Evolutionary conservation across 345 rosid genomes (phyloP).

Genomic region (Noccaea caerulescens): DNA sequence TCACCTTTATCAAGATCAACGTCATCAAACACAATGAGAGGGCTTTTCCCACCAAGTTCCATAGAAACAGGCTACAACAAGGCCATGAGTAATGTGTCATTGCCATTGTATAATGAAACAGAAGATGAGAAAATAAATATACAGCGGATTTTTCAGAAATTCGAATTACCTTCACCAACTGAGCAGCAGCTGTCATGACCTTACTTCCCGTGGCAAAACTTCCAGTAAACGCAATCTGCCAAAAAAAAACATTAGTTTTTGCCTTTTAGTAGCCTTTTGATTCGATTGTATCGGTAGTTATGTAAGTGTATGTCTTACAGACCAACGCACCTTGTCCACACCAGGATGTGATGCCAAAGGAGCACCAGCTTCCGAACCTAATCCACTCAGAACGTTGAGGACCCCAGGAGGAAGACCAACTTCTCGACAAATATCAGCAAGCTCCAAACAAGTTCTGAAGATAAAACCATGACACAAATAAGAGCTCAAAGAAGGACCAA

Average conservation of each 20-base stretch:
- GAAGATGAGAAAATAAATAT: background rate
- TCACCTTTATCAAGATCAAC: constrained; percentile 87
- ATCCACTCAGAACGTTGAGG: constrained; percentile 82
- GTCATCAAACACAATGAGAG: constrained; percentile 89
- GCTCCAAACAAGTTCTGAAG: constrained; percentile 94
- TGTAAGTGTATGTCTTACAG: constrained; percentile 7
- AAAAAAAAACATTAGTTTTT: constrained; percentile 20
- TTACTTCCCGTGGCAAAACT: constrained; percentile 85
- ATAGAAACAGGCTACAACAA: constrained; percentile 75
- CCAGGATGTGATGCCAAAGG: constrained; percentile 85
- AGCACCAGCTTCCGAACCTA: constrained; percentile 94
- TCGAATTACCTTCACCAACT: constrained; percentile 72
- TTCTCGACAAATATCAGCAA: constrained; percentile 83
- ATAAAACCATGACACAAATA: constrained; percentile 18
- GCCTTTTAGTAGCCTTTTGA: background rate
- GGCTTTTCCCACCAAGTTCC: constrained; percentile 98
- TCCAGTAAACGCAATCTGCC: constrained; percentile 93
- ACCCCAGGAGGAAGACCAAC: constrained; percentile 97
- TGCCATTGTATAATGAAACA: constrained; percentile 20
- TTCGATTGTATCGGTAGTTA: background rate
- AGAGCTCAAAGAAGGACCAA: constrained; percentile 13
- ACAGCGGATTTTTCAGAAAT: constrained; percentile 8
- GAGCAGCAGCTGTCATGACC: constrained; percentile 87
- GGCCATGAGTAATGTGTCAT: constrained; percentile 15
- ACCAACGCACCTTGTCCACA: constrained; percentile 60